phyloP scores from a whole-genome alignment of 805 yeast genomes.

The Kluyveromyces nonfermentans region DNA sequence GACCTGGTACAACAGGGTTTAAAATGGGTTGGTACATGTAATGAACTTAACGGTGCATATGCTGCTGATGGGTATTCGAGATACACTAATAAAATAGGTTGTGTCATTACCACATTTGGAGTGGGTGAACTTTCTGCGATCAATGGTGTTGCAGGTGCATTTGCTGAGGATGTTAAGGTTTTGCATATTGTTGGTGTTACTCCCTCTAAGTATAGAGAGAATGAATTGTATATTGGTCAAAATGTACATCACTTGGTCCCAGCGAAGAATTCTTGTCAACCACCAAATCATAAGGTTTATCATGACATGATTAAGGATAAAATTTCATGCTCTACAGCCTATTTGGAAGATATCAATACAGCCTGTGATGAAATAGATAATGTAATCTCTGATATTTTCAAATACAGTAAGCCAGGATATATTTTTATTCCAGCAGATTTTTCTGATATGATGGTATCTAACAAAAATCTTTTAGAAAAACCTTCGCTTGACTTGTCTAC shows the following conservation, averaged over 20 bases:
- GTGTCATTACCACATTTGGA: conserved; percentile 60
- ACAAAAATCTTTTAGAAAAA: conserved; percentile 10
- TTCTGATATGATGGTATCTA: conserved; percentile 32
- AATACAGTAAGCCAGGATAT: conserved; percentile 70
- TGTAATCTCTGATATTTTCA: conserved; percentile 47
- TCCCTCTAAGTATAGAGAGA: conserved; percentile 16
- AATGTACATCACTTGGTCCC: conserved; percentile 58
- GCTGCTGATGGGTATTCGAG: conserved; percentile 87
- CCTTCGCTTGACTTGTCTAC: conserved; percentile 11
- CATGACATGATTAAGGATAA: conserved; percentile 49
- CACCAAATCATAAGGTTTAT: conserved; percentile 61
- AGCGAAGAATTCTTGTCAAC: conserved; percentile 33
- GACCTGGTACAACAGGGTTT: conserved; percentile 25
- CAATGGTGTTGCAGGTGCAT: conserved; percentile 76
- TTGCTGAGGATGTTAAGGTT: conserved; percentile 71
- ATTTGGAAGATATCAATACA: conserved; percentile 34
- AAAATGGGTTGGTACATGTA: conserved; percentile 76
- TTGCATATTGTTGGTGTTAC: conserved; percentile 78
- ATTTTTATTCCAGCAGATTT: conserved; percentile 68
- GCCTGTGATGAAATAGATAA: conserved; percentile 55
- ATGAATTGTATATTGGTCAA: conserved; percentile 23
- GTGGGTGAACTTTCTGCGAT: conserved; percentile 84
- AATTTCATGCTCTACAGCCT: conserved; percentile 47
- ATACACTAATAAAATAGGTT: conserved; percentile 53
- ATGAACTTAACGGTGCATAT: conserved; percentile 84